Evolutionary conservation across 495 filamentous ascomycete species (phyloP).

Genomic region (Aspergillus wentii): DNA sequence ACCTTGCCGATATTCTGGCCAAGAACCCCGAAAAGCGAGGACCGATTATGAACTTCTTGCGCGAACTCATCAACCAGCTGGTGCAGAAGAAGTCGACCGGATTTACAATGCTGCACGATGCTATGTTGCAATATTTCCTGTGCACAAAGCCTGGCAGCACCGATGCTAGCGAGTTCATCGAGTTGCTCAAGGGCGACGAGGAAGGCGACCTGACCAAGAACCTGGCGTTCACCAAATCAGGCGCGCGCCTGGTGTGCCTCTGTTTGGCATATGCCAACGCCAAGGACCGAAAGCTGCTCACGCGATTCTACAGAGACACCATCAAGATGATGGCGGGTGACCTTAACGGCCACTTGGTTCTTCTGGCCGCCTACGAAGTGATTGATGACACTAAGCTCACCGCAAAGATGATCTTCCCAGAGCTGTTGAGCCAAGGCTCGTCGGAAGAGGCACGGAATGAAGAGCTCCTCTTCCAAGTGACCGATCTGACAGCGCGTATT

Average conservation of each 20-base stretch:
- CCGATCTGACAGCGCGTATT: conserved; percentile 67
- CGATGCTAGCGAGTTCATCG: conserved; percentile 82
- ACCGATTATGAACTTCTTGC: conserved; percentile 77
- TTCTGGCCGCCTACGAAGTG: conserved; percentile 81
- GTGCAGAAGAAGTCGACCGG: conserved; percentile 93
- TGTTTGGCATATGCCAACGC: conserved; percentile 77
- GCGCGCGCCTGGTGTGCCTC: conserved; percentile 74
- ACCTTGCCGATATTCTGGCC: conserved; percentile 68
- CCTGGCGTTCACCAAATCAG: conserved; percentile 89
- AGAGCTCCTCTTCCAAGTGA: conserved; percentile 59
- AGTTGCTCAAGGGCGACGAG: conserved; percentile 85
- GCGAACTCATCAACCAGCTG: conserved; percentile 80
- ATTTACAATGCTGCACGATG: conserved; percentile 95
- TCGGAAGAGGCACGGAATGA: conserved; percentile 48
- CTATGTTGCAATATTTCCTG: conserved; percentile 94
- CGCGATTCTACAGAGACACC: conserved; percentile 81
- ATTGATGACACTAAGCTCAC: conserved; percentile 89
- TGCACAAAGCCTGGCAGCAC: conserved; percentile 68
- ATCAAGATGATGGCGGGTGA: conserved; percentile 79
- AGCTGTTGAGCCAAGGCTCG: conserved; percentile 65
- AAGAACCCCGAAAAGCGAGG: conserved; percentile 76
- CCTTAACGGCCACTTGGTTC: conserved; percentile 68
- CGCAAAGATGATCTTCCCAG: conserved; percentile 78
- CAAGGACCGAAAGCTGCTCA: conserved; percentile 87
- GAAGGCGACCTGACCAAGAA: conserved; percentile 86